Percentiles rank a stretch among this genome's conserved stretches.
Conservation (phyloP, 2,329 filamentous ascomycete species). For the Colletotrichum sp. region DNA sequence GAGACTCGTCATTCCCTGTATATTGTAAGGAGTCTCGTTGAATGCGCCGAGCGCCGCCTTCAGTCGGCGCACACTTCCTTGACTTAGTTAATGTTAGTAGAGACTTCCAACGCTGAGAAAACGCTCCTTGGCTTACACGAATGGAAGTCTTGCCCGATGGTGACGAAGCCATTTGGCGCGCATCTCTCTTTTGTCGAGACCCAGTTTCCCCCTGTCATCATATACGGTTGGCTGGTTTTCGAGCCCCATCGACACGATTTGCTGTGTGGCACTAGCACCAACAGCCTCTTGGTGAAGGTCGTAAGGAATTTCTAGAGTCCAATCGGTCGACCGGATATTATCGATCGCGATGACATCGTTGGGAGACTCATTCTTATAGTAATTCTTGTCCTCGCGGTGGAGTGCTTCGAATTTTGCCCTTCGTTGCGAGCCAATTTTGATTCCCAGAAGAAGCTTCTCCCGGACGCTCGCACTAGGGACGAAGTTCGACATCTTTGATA, state of each 20-base stretch:
- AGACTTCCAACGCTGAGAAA: not conserved
- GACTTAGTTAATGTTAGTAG: not conserved
- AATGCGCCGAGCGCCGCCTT: not conserved
- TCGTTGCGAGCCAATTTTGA: not conserved
- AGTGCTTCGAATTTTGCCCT: not conserved
- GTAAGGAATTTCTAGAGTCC: not conserved
- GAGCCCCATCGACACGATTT: not conserved
- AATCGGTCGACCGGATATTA: not conserved
- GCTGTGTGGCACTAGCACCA: not conserved
- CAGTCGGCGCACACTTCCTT: not conserved
- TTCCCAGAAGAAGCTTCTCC: not conserved
- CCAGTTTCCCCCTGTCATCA: not conserved
- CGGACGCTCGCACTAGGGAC: not conserved
- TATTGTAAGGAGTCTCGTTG: not conserved
- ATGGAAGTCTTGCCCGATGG: not conserved
- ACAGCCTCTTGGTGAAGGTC: not conserved
- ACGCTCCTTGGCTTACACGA: not conserved
- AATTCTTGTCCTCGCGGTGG: not conserved
- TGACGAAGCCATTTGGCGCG: not conserved
- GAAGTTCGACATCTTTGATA: not conserved
- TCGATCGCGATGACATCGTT: not conserved
- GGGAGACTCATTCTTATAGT: not conserved
- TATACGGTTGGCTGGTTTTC: not conserved
- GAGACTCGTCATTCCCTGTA: not conserved
- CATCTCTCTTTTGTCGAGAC: not conserved